Conservation (phyloP, 2,329 filamentous ascomycete species). For the Colletotrichum viniferum region DNA sequence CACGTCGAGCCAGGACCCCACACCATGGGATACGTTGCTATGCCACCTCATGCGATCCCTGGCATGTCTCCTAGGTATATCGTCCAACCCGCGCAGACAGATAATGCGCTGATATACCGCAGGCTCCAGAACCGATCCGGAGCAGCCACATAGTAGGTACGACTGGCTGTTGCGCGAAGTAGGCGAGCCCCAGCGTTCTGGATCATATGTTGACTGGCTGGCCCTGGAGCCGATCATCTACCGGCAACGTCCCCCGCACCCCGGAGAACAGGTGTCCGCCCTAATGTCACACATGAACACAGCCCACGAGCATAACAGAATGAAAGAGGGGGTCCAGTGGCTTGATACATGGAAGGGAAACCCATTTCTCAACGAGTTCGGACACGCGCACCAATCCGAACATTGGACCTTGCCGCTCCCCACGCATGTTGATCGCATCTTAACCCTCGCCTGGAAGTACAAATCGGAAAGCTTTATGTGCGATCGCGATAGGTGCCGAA, state of each 20-base stretch:
- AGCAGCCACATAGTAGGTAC: too few relatives aligned
- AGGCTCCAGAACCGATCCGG: too few relatives aligned
- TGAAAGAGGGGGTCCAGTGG: fast-evolving
- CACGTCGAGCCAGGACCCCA: fast-evolving
- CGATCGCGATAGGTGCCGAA: fast-evolving
- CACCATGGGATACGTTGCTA: fast-evolving
- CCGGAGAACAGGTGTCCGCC: fast-evolving
- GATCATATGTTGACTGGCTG: not conserved
- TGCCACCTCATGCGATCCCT: fast-evolving
- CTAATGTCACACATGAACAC: not conserved
- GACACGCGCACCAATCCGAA: fast-evolving
- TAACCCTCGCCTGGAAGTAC: not conserved
- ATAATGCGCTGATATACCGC: fast-evolving
- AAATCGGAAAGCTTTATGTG: not conserved
- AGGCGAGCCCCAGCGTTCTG: not conserved
- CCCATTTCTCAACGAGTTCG: not conserved
- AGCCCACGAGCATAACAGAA: fast-evolving
- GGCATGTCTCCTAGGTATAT: not conserved
- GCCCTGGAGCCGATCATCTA: not conserved
- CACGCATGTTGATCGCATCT: fast-evolving
- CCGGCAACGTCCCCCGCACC: not conserved
- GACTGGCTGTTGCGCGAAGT: not conserved
- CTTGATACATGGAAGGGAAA: not conserved
- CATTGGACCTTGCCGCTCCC: not conserved
- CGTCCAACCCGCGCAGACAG: too few relatives aligned